Conservation (phyloP, 1,284 basidiomycete genomes). For the Kwoniella shivajii region DNA sequence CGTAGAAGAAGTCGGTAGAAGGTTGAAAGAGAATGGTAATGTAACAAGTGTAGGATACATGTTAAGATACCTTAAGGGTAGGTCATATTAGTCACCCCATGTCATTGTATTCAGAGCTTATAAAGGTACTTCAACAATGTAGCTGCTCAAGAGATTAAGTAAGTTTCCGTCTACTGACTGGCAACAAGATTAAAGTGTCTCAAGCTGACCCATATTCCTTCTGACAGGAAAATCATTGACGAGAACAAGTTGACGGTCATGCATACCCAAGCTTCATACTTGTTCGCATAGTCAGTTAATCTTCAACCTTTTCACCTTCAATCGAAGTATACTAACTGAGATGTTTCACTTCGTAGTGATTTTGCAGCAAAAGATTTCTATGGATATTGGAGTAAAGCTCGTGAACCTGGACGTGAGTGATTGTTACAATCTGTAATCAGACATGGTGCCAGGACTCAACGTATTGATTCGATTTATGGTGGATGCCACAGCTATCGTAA, state of each 20-base stretch:
- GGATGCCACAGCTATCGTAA: conserved; percentile 55
- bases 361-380: conserved; percentile 6
- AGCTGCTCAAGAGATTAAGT: conserved; percentile 59
- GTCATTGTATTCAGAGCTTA: not conserved
- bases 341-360: not conserved
- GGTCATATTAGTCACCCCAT: conserved; percentile 19
- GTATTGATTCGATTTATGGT: not conserved
- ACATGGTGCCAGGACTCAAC: not conserved
- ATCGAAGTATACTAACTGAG: not conserved
- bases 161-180: not conserved
- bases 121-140: conserved; percentile 11
- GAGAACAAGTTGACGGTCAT: conserved; percentile 58
- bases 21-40: conserved; percentile 56
- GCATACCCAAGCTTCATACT: conserved; percentile 57
- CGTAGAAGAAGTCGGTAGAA: conserved; percentile 67
- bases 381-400: conserved; percentile 25
- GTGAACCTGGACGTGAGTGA: conserved; percentile 29
- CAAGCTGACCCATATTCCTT: not conserved
- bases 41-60: conserved; percentile 68
- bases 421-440: not conserved
- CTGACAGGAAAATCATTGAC: conserved; percentile 50
- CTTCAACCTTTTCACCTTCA: not conserved
- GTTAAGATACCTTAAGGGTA: conserved; percentile 58
- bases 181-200: not conserved
- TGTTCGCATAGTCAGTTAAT: conserved; percentile 54